Percentiles rank a stretch among this genome's conserved stretches.
phyloP scores from a whole-genome alignment of 345 rosid genomes.

The Streptanthus diversifolius region DNA sequence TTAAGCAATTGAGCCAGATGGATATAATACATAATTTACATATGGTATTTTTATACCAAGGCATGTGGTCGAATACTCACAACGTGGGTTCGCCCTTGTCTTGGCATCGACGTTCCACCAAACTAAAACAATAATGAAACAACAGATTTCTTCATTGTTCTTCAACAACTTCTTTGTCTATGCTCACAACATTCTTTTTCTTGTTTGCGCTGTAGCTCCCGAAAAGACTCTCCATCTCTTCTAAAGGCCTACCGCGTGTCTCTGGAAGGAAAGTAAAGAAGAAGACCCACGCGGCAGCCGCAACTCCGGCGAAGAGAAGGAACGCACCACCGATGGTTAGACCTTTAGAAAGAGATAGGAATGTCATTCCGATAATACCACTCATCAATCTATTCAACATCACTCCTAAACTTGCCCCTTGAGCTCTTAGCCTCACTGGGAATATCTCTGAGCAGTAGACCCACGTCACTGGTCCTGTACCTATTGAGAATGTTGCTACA shows the following conservation, averaged over 20 bases:
- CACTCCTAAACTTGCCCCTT: slow-evolving; percentile 59
- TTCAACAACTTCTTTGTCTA: slow-evolving; percentile 6
- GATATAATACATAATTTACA: too few relatives aligned
- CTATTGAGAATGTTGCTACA: slow-evolving; percentile 66
- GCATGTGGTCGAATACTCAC: too few relatives aligned
- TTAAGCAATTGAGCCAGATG: too few relatives aligned
- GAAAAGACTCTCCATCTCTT: slow-evolving; percentile 54
- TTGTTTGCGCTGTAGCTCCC: slow-evolving; percentile 34
- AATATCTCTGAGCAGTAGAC: slow-evolving; percentile 73
- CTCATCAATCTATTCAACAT: slow-evolving; percentile 65
- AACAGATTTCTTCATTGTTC: not conserved
- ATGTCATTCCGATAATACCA: slow-evolving; percentile 61
- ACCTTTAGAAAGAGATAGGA: slow-evolving; percentile 40
- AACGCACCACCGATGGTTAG: slow-evolving; percentile 57
- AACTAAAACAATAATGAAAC: not conserved
- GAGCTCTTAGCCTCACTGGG: slow-evolving; percentile 63
- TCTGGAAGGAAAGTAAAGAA: slow-evolving; percentile 53
- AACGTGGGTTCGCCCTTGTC: too few relatives aligned
- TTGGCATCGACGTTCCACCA: too few relatives aligned
- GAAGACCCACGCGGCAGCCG: slow-evolving; percentile 43
- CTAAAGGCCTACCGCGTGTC: slow-evolving; percentile 60
- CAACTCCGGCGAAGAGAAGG: slow-evolving; percentile 47
- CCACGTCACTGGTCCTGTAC: slow-evolving; percentile 75
- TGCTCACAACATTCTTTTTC: not conserved
- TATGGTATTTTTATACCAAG: too few relatives aligned